Evolutionary conservation across 441 rosid species (phyloP).

Genomic region (Erysimum pusillum): DNA sequence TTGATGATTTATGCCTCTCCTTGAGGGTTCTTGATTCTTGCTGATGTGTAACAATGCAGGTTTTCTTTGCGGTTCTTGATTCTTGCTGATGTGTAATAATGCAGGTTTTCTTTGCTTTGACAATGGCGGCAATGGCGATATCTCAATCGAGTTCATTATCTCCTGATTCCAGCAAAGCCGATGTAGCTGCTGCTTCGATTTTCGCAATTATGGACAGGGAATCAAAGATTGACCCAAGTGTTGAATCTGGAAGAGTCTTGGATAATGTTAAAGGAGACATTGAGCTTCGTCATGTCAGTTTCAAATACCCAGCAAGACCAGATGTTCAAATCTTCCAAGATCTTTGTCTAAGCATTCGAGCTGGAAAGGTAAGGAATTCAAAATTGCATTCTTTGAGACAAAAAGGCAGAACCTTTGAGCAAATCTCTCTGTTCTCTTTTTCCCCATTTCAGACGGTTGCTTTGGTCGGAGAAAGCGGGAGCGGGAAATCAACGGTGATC

Average conservation of each 20-base stretch:
- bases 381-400: background rate
- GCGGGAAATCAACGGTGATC: slow-evolving; percentile 59
- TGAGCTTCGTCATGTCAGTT: slow-evolving; percentile 54
- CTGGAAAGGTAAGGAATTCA: slow-evolving; percentile 53
- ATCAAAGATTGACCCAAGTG: slow-evolving; percentile 58
- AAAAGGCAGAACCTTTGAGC: slow-evolving; percentile 1
- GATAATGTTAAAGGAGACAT: slow-evolving; percentile 56
- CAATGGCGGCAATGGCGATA: slow-evolving; percentile 51
- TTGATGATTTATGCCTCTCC: background rate
- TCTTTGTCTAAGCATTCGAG: slow-evolving; percentile 53
- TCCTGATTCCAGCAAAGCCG: slow-evolving; percentile 56
- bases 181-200: slow-evolving; percentile 52
- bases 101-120: slow-evolving; percentile 62
- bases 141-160: slow-evolving; percentile 57
- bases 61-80: slow-evolving; percentile 50
- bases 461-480: slow-evolving; percentile 59
- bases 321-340: slow-evolving; percentile 57
- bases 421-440: background rate
- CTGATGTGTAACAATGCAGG: slow-evolving; percentile 47
- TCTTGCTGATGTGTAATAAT: slow-evolving; percentile 12
- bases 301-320: slow-evolving; percentile 58
- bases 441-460: slow-evolving; percentile 49
- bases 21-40: background rate
- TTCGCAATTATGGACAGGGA: slow-evolving; percentile 53
- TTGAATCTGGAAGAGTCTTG: slow-evolving; percentile 48